Base-by-base conservation (phyloP, 2,329 filamentous ascomycete genomes). In the Aspergillus chevalieri region DNA sequence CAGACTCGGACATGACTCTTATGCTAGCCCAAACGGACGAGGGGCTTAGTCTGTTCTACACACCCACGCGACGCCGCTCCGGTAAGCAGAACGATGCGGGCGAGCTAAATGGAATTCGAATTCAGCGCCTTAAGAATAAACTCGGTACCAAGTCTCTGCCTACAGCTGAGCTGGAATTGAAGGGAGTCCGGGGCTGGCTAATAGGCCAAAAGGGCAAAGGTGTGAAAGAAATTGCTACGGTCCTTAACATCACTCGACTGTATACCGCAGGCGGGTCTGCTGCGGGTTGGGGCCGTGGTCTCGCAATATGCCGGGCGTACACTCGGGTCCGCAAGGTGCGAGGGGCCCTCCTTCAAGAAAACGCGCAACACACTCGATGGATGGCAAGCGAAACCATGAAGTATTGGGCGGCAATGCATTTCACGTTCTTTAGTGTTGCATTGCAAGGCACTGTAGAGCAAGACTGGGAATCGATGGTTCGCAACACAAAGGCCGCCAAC, bases 121-220 rank as follows among this genome's bases (percentile, higher is more conserved):
- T 86, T 52, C 78, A 81, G 46, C 75, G 83, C 0, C 71, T 87
- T 8, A 87, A 87, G 68, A 77, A 79, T 64, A 87, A 87, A 58
- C 74, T 84, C 5, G 85, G 84, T 28, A 87, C 84, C 0, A 77
- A 77, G 39, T 74, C 80, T 1, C 70, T 87, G 0, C 83, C 84
- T 0, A 87, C 84, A 0, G 84, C 83, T 0, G 84, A 87, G 22
- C 42, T 44, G 63, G 81, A 81, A 49, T 74, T 84, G 5, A 66
- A 74, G n/a, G 74, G 71, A 33, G 78, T 79, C 72, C 75, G 80
- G 3, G 80, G 68, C 6, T 80, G 80, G 75, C 70, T 86, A 12
- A 67, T 87, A 30, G 85, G 84, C 7, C 67, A 75, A 4, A 78
- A 83, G 54, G 83, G 83, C 3, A 66, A 75, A 28, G 84, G 84